Evolutionary conservation across 2,329 filamentous ascomycete genomes (phyloP), one percentile per base, ranked within the genome.

Genomic region (Colletotrichum liriopes): DNA sequence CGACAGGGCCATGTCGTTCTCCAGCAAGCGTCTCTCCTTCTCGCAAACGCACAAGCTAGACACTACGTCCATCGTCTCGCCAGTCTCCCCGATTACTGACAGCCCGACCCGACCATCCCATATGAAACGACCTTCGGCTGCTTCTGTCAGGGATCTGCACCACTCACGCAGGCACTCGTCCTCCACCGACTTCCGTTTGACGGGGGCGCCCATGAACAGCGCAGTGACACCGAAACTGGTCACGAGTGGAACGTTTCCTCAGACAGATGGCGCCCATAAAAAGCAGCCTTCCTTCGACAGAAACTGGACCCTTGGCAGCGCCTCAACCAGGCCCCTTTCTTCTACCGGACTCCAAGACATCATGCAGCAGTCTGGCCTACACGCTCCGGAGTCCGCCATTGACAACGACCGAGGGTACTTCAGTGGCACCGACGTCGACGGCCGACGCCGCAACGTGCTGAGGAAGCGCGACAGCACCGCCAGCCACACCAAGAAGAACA

Each of bases 321-420:
- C 88, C 29, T 76, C 80, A 20, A 78, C 80, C 58, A 82, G 88
- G 9, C 88, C 89, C 5, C 79, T 89, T 26, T 90, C 89, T 5
- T 88, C 88, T 3, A 82, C 87, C 20, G 88, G 86, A 18, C 77
- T 87, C 41, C 84, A 86, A 39, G 87, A 89, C 65, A 76, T 83
- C 8, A 64, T 83, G 60, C 80, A 81, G 29, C 78, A 78, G 29
- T 82, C 84, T 1, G 78, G 78, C 18, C 71, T 77, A 18, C 80
- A 84, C 16, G 77, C 83, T 18, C 85, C 85, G 73, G 87, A 89
- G 71, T 85, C 85, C 11, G 83, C 84, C 20, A 81, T 85, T 32
- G 93, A 97, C 73, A 81, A 94, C 20, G 96, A 98, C 77, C 90
- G 94, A 45, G 96, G 95, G 32, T 98, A 98, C 81, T 98, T 98